Conservation (phyloP, 2,329 filamentous ascomycete genomes). For the Diplodia sapinea region DNA sequence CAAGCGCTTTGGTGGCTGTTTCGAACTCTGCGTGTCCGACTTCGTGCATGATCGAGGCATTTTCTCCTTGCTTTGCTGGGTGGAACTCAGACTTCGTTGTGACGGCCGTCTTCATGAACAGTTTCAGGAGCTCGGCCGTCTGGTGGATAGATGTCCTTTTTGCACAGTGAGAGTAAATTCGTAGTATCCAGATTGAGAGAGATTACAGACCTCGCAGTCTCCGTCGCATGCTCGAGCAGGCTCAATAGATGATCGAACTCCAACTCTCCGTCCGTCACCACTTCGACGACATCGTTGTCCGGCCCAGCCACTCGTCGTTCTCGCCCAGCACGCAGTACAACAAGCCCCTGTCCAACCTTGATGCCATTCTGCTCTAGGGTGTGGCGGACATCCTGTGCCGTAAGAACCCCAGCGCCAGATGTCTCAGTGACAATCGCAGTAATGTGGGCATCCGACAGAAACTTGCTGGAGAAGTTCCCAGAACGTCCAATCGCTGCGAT, state of each 20-base stretch:
- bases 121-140: slow-evolving; percentile 39
- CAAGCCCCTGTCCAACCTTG: slow-evolving; percentile 37
- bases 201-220: slow-evolving; percentile 33
- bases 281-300: slow-evolving; percentile 38
- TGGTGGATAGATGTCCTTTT: slow-evolving; percentile 36
- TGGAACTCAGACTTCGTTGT: slow-evolving; percentile 41
- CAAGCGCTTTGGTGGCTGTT: slow-evolving; percentile 42
- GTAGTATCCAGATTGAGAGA: neutral
- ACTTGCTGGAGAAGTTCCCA: slow-evolving; percentile 45
- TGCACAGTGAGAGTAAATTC: neutral
- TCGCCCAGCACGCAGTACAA: slow-evolving; percentile 37
- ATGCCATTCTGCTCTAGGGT: slow-evolving; percentile 38
- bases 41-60: slow-evolving; percentile 39
- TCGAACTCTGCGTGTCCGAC: slow-evolving; percentile 39
- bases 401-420: slow-evolving; percentile 37
- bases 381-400: slow-evolving; percentile 39
- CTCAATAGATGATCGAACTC: slow-evolving; percentile 44
- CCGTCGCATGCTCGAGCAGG: slow-evolving; percentile 40
- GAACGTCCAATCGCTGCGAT: slow-evolving; percentile 39
- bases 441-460: slow-evolving; percentile 43
- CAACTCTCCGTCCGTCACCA: slow-evolving; percentile 39
- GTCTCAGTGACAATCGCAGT: slow-evolving; percentile 41
- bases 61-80: slow-evolving; percentile 40
- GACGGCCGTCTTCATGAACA: slow-evolving; percentile 38
- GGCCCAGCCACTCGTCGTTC: slow-evolving; percentile 38